Base-by-base conservation (phyloP, 2,329 filamentous ascomycete species). In the Aspergillus fischeri region DNA sequence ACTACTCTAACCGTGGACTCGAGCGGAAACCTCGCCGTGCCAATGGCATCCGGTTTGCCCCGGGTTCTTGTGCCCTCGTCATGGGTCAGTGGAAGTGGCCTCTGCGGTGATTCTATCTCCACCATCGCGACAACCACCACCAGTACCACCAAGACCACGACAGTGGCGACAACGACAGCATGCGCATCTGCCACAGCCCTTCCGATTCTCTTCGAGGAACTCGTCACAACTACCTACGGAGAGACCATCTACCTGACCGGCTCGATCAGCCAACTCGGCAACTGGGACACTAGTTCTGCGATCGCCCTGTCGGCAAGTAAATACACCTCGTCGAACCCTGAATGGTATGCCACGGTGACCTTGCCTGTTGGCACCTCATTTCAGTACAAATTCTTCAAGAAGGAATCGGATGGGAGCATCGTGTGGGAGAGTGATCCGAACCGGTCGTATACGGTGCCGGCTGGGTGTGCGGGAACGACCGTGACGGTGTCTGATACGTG, bases 321-420 rank as follows among this genome's bases (percentile, higher is more conserved):
- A 20, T 91, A 91, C 68, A 86, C 84, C 0, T 64, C 75, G 2
- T 73, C 69, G 35, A 84, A 87, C 64, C 85, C 83, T 0, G 62
- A 88, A 5, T 91, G 88, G 89, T 79, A 75, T 49, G 78, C 72
- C 0, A 81, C 81, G 0, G 67, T 90, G 28, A 75, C 73, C 1
- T 71, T 91, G 17, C 72, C 77, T 0, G 78, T 83, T 0, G 87
- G 86, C 2, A 77, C 78, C 50, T 73, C 71, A 2, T 76, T 91
- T 47, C 66, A 85, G 74, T 91, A 90, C 71, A 90, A 91, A 76
- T 91, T 84, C 67, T 81, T 91, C 64, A 81, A 83, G 51, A 80
- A 54, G 14, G 49, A 78, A 57, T 66, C 72, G 1, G 80, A 82
- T 63, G 83, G 85, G 0, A 75, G 74, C 0, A 73, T 88, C 8